phyloP scores from a whole-genome alignment of 2,329 filamentous ascomycete species.

The Penicillium sp. region DNA sequence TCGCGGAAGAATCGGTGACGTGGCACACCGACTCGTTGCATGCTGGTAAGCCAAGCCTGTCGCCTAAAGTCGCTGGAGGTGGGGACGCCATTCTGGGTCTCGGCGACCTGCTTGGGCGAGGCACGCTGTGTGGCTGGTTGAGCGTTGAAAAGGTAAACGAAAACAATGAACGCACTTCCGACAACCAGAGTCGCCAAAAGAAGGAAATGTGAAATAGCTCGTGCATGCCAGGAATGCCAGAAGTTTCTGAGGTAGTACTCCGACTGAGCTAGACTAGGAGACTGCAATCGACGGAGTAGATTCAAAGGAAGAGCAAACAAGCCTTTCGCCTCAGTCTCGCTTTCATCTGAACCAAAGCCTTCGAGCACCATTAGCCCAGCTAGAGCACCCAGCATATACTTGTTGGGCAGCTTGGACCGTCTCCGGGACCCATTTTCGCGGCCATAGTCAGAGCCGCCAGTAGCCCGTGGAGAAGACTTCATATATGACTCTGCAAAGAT shows the following conservation, averaged over 20 bases:
- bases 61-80: conserved; percentile 82
- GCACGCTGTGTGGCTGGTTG: conserved; percentile 57
- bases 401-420: conserved; percentile 59
- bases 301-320: conserved; percentile 65
- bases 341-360: conserved; percentile 69
- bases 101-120: conserved; percentile 34
- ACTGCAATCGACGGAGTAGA: conserved; percentile 47
- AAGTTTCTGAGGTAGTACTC: conserved; percentile 27
- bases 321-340: conserved; percentile 64
- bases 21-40: conserved; percentile 90
- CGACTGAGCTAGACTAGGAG: conserved; percentile 25
- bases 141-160: conserved; percentile 57
- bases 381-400: conserved; percentile 89
- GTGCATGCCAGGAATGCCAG: conserved; percentile 40
- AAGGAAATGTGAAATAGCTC: conserved; percentile 45
- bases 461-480: conserved; percentile 26
- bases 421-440: conserved; percentile 44
- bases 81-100: conserved; percentile 48
- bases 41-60: conserved; percentile 88
- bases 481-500: conserved; percentile 43
- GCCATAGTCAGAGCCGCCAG: conserved; percentile 30
- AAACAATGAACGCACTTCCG: conserved; percentile 57
- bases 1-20: conserved; percentile 84
- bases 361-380: conserved; percentile 91
- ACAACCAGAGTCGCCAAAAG: conserved; percentile 54